A percentile compares a stretch with the other conserved stretches of the same genome.
These are phyloP conservation scores for Euphorbia corollata DNA, from an alignment of 441 rosid genomes.

Conservation along the genomic window DNA sequence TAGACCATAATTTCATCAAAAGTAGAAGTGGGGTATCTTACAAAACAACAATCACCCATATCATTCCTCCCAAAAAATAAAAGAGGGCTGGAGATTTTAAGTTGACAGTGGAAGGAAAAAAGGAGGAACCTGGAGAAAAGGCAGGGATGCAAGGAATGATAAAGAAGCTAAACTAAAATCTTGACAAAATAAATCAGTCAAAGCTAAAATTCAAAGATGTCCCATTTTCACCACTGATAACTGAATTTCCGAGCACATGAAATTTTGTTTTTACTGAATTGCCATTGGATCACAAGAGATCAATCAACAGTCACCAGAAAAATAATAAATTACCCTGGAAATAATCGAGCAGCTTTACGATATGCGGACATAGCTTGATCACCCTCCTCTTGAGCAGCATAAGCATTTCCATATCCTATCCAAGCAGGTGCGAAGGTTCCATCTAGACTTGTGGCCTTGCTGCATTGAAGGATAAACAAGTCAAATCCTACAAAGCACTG, in stretches of 20 bases:
- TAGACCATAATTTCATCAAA: not conserved
- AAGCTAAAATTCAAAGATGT: not conserved
- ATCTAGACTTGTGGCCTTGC: constrained; percentile 82
- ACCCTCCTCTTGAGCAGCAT: constrained; percentile 85
- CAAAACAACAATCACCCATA: not conserved
- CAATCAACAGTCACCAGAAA: not conserved
- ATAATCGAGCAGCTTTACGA: constrained; percentile 85
- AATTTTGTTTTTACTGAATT: not conserved
- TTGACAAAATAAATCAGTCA: not conserved
- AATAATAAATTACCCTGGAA: constrained; percentile 64
- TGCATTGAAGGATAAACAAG: constrained; percentile 26
- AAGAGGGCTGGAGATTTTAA: not conserved
- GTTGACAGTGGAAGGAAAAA: not conserved
- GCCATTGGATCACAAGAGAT: not conserved
- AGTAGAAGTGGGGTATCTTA: not conserved
- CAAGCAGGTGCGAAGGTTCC: constrained; percentile 83
- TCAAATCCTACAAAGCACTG: too few species aligned
- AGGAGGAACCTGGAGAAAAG: not conserved
- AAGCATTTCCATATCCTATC: constrained; percentile 89
- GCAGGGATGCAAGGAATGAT: not conserved
- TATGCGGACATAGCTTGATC: constrained; percentile 97
- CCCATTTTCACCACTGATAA: not conserved
- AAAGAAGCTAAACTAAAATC: not conserved
- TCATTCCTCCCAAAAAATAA: not conserved
- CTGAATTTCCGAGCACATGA: not conserved